Evolutionary conservation across 2,329 filamentous ascomycete genomes (phyloP).

Genomic region (Aureobasidium sp.): DNA sequence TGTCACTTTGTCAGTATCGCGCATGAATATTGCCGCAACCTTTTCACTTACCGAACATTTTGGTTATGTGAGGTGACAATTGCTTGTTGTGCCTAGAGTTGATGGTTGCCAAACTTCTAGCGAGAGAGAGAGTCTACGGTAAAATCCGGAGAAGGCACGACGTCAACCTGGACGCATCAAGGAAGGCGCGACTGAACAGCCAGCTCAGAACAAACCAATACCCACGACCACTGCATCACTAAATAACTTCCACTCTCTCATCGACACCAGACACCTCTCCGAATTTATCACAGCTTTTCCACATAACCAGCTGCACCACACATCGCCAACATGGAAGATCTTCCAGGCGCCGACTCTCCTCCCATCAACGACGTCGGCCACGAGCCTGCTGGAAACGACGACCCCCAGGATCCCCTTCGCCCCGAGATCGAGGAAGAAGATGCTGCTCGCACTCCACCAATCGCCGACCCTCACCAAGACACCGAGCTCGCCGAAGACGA

Average conservation of each 20-base stretch:
- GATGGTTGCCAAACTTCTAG: not conserved
- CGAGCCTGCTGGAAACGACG: conserved; percentile 41
- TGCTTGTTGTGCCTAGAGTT: not conserved
- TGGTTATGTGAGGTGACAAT: not conserved
- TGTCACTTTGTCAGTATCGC: conserved; percentile 24
- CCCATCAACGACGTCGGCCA: conserved; percentile 34
- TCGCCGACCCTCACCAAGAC: conserved; percentile 37
- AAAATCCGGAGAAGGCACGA: conserved; percentile 11
- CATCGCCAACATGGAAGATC: conserved; percentile 17
- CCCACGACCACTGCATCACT: not conserved
- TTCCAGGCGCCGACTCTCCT: conserved; percentile 25
- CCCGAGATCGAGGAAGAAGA: conserved; percentile 46
- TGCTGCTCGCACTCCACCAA: conserved; percentile 35
- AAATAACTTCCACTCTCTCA: not conserved
- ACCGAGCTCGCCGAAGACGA: conserved; percentile 37
- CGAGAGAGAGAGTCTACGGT: conserved; percentile 1
- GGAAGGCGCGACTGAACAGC: not conserved
- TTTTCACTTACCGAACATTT: conserved; percentile 4
- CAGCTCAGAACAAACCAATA: not conserved
- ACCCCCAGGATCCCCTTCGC: conserved; percentile 39
- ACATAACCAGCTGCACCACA: not conserved
- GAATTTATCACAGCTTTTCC: not conserved
- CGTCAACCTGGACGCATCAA: conserved; percentile 2
- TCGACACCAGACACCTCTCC: not conserved
- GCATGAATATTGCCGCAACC: not conserved